Evolutionary conservation across 129 eudicot genomes (phyloP).

Genomic region (Gnaphalium uliginosum): DNA sequence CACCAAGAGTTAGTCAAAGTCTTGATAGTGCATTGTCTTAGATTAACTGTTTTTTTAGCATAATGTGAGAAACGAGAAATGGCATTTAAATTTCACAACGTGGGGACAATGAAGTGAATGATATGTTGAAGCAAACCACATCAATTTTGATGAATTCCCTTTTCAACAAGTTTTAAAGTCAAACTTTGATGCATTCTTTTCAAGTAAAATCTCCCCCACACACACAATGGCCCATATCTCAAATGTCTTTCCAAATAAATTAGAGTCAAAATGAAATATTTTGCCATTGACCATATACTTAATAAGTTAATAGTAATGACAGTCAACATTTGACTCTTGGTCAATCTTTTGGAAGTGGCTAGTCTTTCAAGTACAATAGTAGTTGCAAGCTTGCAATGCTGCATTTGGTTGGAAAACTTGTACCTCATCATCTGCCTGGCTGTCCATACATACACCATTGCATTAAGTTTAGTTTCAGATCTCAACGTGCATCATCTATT

Average conservation of each 20-base stretch:
- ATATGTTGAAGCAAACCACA: neutral
- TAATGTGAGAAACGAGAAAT: too few species aligned
- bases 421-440: constrained; percentile 60
- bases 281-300: too few species aligned
- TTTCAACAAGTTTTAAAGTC: constrained; percentile 28
- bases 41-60: too few species aligned
- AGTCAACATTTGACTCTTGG: constrained; percentile 22
- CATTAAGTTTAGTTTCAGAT: neutral
- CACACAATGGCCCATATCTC: neutral
- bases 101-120: neutral
- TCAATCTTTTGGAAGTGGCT: constrained; percentile 31
- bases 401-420: constrained; percentile 86
- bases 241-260: constrained; percentile 21
- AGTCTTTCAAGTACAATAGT: constrained; percentile 46
- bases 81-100: too few species aligned
- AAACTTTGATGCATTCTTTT: constrained; percentile 21
- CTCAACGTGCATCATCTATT: neutral
- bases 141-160: constrained; percentile 15
- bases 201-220: constrained; percentile 1
- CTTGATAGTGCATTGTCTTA: too few species aligned
- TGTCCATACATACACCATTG: constrained; percentile 78
- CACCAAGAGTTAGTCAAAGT: too few species aligned
- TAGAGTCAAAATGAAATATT: neutral
- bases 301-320: too few species aligned
- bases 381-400: constrained; percentile 48